These are phyloP conservation scores for Scenedesmus sp. DNA, from an alignment of 163 green algal genomes.

Conservation along the genomic window DNA sequence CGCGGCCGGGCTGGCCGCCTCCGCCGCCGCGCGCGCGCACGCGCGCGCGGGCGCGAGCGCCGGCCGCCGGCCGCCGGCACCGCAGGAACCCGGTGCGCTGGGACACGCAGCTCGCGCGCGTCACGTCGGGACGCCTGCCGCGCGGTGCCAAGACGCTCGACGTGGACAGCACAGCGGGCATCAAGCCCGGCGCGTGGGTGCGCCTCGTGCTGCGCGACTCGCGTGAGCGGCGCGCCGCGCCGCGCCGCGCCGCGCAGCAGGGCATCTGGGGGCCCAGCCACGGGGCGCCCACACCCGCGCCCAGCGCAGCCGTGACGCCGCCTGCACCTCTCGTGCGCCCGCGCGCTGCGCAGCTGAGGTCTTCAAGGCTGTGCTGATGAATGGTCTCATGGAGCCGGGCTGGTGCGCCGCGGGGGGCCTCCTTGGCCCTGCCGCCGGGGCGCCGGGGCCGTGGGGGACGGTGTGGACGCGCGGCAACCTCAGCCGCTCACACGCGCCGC, in stretches of 20 bases:
- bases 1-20: no score
- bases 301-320: no score
- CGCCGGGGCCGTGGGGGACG: no score
- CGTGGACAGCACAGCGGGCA: neutral
- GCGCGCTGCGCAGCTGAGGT: neutral
- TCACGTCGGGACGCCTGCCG: neutral
- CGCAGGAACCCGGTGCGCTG: conserved; percentile 2
- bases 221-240: neutral
- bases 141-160: neutral
- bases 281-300: no score
- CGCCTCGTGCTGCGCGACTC: conserved; percentile 1
- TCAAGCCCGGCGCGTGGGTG: conserved; percentile 14
- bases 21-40: no score
- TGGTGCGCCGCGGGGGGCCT: no score
- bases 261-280: no score
- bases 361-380: neutral
- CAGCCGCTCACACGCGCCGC: neutral
- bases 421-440: no score
- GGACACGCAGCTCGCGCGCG: neutral
- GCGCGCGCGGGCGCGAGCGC: no score
- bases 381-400: neutral
- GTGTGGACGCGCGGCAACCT: no score
- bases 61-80: no score
- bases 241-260: no score
- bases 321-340: neutral